Evolutionary conservation across 352 stramenopile genomes (phyloP), one percentile per base, ranked within the genome.

Genomic region (Phytophthora kernoviae): DNA sequence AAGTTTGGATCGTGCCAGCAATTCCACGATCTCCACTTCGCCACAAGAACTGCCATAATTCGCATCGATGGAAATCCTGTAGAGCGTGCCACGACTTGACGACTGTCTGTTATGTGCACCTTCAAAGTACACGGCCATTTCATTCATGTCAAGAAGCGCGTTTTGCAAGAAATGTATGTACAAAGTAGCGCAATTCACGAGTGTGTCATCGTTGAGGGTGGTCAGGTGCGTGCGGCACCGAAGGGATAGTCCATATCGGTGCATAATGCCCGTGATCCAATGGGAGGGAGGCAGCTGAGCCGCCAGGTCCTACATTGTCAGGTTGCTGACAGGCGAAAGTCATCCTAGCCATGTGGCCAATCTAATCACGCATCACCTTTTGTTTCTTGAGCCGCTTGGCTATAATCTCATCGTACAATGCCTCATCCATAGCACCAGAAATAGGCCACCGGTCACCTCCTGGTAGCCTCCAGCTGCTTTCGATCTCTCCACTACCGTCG

Each of bases 51-150:
- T 5, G 30, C 56, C 2, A 49, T 62, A 39, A 74, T 51, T 8
- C 59, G 44, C 65, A 70, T 70, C 3, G 54, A 70, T 5, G 54
- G 42, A 49, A 69, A 77, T 0, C 64, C 64, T 7, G 64, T 71
- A 7, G 59, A 71, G 2, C 47, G 45, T 2, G 66, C 30, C 6
- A 74, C 55, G 15, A 74, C 56, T n/a, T 72, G 59, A 2, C 43
- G 54, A 39, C 36, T 45, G 49, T 72, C 27, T 64, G 10, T 50
- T 20, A 2, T 44, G 48, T 0, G 46, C 52, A 18, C 65, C 54
- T 53, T 75, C 54, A 42, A 77, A 74, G 17, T 65, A 71, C 0
- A 77, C 68, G 0, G 64, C 65, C 9, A 55, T 70, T 41, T 65
- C 59, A 45, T 67, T 47, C 59, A 74, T 68, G 12, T 15, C 33